Evolutionary conservation across 2,329 filamentous ascomycete genomes (phyloP).

Genomic region (Clonostachys chloroleuca): DNA sequence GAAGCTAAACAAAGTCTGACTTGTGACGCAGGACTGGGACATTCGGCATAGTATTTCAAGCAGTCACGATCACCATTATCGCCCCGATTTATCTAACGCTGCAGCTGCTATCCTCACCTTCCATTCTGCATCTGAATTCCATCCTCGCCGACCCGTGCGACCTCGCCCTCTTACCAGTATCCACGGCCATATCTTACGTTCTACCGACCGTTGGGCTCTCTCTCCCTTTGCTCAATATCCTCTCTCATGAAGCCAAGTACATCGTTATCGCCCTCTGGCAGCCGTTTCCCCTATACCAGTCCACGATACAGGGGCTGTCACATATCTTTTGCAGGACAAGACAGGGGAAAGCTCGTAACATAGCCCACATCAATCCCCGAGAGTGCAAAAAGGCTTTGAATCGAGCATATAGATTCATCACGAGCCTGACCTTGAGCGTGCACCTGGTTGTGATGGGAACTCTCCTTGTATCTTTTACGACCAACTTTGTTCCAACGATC

Average conservation of each 20-base stretch:
- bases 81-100: slow-evolving; percentile 3
- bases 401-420: slow-evolving; percentile 1
- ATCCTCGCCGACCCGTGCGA: slow-evolving; percentile 1
- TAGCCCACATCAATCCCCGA: background rate
- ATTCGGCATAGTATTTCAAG: slow-evolving; percentile 3
- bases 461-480: background rate
- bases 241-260: background rate
- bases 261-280: slow-evolving; percentile 5
- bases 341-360: background rate
- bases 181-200: slow-evolving; percentile 1
- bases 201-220: background rate
- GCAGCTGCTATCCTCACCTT: background rate
- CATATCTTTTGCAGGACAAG: background rate
- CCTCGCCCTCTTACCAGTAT: slow-evolving; percentile 1
- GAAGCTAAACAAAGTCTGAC: slow-evolving; percentile 1
- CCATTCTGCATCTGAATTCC: background rate
- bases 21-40: slow-evolving; percentile 1
- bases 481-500: background rate
- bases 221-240: slow-evolving; percentile 1
- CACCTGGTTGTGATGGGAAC: slow-evolving; percentile 1
- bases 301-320: background rate
- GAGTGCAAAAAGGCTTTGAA: background rate
- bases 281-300: slow-evolving; percentile 5
- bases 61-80: slow-evolving; percentile 5
- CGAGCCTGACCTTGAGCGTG: background rate